These are phyloP conservation scores for Aspergillus pseudoviridinutans DNA, from an alignment of 2,329 filamentous ascomycete species.

Conservation along the genomic window DNA sequence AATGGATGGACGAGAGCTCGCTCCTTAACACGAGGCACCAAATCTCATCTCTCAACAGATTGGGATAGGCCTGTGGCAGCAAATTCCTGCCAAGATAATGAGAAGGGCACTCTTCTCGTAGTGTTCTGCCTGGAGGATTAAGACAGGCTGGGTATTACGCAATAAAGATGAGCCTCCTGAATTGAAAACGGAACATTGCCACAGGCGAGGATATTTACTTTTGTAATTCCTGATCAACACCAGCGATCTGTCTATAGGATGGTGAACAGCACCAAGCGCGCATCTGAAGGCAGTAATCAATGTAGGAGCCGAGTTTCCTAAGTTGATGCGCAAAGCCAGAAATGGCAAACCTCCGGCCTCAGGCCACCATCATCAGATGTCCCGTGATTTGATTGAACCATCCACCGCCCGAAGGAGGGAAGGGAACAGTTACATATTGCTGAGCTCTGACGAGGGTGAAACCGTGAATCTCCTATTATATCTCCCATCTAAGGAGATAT, in stretches of 20 bases:
- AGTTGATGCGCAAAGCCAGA: neutral
- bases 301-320: neutral
- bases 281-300: neutral
- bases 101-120: neutral
- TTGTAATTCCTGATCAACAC: neutral
- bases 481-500: neutral
- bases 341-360: constrained; percentile 4
- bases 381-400: constrained; percentile 11
- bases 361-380: constrained; percentile 10
- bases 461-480: neutral
- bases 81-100: neutral
- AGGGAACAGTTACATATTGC: neutral
- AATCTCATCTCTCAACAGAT: neutral
- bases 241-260: neutral
- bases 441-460: neutral
- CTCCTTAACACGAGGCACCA: neutral
- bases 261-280: neutral
- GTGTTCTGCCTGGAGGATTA: neutral
- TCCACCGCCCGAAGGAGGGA: constrained; percentile 9
- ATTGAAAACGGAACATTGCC: neutral
- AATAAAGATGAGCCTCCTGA: neutral
- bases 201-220: neutral
- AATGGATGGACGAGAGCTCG: neutral
- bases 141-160: neutral
- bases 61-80: neutral